These are phyloP conservation scores for Anthracocystis setariae DNA, from an alignment of 1,284 basidiomycete genomes.

Conservation along the genomic window DNA sequence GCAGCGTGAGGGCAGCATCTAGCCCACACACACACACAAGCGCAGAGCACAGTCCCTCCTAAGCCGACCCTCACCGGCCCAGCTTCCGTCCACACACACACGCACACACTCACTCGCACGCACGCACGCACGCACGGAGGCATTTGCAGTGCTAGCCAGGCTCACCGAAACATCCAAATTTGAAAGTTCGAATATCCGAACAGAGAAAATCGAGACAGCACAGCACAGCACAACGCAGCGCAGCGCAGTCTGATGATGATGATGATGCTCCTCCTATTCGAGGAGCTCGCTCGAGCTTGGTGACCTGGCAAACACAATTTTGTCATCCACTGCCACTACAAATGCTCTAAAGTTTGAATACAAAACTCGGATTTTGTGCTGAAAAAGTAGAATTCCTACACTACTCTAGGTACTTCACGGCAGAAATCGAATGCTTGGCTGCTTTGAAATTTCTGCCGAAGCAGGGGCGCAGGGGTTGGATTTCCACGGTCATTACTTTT, in stretches of 20 bases:
- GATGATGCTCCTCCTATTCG: not conserved
- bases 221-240: constrained; percentile 6
- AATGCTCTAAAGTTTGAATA: too few species aligned
- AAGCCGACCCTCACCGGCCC: not conserved
- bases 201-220: too few species aligned
- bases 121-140: too few species aligned
- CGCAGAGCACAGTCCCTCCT: not conserved
- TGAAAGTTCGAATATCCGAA: not conserved
- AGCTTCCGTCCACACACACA: too few species aligned
- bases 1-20: too few species aligned
- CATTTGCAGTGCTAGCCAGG: constrained; percentile 2
- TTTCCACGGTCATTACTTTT: not conserved
- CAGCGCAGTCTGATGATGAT: too few species aligned
- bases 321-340: too few species aligned
- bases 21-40: not conserved
- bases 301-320: not conserved
- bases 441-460: not conserved
- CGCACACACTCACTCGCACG: too few species aligned
- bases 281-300: not conserved
- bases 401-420: too few species aligned
- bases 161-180: not conserved
- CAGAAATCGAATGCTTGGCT: not conserved
- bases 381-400: not conserved
- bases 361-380: not conserved
- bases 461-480: not conserved